Evolutionary conservation across 2,329 filamentous ascomycete species (phyloP), one percentile per base, ranked within the genome.

Genomic region (Aspergillus texensis): DNA sequence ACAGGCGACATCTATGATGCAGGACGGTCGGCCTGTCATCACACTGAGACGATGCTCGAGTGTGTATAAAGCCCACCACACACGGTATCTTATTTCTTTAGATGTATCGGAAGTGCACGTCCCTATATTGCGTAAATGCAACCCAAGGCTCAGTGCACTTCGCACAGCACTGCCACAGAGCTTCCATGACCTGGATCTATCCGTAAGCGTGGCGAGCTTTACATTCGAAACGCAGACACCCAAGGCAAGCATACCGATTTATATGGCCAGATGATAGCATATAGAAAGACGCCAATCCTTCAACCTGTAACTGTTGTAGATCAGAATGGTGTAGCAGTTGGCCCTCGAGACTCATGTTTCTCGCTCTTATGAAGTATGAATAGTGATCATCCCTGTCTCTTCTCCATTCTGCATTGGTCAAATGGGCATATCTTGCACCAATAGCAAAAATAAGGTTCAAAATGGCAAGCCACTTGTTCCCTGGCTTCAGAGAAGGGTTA

Each of bases 391-490:
- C 70, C 48, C 77, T 74, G 32, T 76, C 75, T 24, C 74, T 72
- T 56, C 71, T 71, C 75, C 74, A 79, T 10, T 77, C 73, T 11
- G 74, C 72, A 54, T 77, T 69, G 24, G 75, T 74, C 30, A 80
- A 68, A 28, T 80, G 74, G 11, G 73, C 73, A 65, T 81, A 78
- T 63, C 75, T 76, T 16, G 79, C 75, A 19, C 74, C 77, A 62
- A 81, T 78, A 14, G 80, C 80, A 63, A 82, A 81, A 6, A 82
- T 77, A 34, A 82, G 62, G 63, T 82, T 81, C 36, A 82, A 68
- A 34, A 81, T 81, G 16, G 80, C 77, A 19, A 81, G 73, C 78
- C 78, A 80, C 58, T 77, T 78, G 54, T 72, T 77, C 6, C 77
- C 78, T 6, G 78, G 77, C 14, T 71, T 75, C 24, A 79, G 59